These are phyloP conservation scores for Erythrobasidium yunnanense DNA, from an alignment of 768 basidiomycete species.

Conservation along the genomic window DNA sequence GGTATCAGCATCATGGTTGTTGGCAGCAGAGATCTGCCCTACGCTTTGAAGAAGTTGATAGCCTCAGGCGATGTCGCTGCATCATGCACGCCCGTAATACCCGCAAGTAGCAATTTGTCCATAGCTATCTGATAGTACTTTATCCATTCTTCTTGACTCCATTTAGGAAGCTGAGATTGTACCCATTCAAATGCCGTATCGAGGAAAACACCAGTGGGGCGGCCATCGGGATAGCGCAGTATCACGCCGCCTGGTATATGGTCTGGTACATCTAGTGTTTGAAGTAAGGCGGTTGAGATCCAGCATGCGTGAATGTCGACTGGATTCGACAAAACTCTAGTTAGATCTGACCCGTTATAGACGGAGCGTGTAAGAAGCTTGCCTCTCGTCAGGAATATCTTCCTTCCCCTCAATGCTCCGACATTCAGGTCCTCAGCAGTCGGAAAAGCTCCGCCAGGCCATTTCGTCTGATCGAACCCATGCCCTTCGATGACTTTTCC, in stretches of 20 bases:
- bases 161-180: conserved; percentile 46
- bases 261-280: conserved; percentile 49
- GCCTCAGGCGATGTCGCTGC: conserved; percentile 50
- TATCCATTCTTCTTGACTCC: conserved; percentile 52
- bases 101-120: conserved; percentile 60
- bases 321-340: neutral
- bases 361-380: neutral
- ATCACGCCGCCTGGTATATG: conserved; percentile 66
- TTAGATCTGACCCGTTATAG: neutral
- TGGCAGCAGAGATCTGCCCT: too few relatives aligned
- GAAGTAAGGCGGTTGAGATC: conserved; percentile 66
- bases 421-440: conserved; percentile 50
- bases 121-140: conserved; percentile 58
- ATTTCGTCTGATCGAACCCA: conserved; percentile 83
- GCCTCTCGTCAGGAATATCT: conserved; percentile 57
- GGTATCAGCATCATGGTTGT: too few relatives aligned
- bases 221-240: conserved; percentile 53
- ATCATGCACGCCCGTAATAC: conserved; percentile 80
- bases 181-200: conserved; percentile 55
- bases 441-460: conserved; percentile 51
- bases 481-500: conserved; percentile 67
- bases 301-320: conserved; percentile 78
- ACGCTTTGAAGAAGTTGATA: conserved; percentile 60
- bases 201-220: conserved; percentile 67
- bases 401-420: conserved; percentile 52